These are phyloP conservation scores for Cytauxzoon felis DNA, from an alignment of 169 alveolate genomes.

Conservation along the genomic window DNA sequence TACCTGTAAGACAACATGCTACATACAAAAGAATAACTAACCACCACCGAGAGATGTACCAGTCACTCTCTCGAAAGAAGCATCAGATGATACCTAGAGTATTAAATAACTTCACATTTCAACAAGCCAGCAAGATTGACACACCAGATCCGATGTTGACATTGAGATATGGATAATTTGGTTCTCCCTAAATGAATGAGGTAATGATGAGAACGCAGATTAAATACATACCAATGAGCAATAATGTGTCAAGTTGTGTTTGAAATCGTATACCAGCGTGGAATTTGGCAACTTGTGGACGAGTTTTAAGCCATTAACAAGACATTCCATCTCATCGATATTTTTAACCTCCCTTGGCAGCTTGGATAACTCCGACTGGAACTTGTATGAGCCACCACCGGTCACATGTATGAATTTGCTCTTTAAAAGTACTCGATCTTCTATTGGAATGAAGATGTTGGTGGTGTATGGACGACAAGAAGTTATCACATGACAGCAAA, in stretches of 20 bases:
- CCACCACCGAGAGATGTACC: slow-evolving; percentile 56
- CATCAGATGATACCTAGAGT: slow-evolving; percentile 18
- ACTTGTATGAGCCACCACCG: slow-evolving; percentile 55
- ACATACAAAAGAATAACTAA: background rate
- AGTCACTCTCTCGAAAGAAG: slow-evolving; percentile 19
- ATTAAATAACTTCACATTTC: background rate
- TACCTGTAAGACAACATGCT: background rate
- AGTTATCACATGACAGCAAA: no score
- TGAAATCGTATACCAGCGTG: slow-evolving; percentile 11
- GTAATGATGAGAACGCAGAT: no score
- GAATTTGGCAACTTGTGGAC: slow-evolving; percentile 7
- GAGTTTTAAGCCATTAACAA: slow-evolving; percentile 22
- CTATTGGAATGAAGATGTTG: no score
- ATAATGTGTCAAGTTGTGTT: background rate
- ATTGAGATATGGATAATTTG: slow-evolving; percentile 26
- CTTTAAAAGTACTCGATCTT: background rate
- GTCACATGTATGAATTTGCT: slow-evolving; percentile 18
- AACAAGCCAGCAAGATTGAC: slow-evolving; percentile 27
- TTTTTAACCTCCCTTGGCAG: slow-evolving; percentile 6
- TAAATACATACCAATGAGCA: slow-evolving; percentile 3
- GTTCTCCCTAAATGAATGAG: slow-evolving; percentile 5
- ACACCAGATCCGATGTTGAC: slow-evolving; percentile 55
- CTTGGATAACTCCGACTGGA: background rate
- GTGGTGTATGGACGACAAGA: no score
- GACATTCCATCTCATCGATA: slow-evolving; percentile 22